These are phyloP conservation scores for Diutina scorzettiae DNA, from an alignment of 1,139 yeast species.

Conservation along the genomic window DNA sequence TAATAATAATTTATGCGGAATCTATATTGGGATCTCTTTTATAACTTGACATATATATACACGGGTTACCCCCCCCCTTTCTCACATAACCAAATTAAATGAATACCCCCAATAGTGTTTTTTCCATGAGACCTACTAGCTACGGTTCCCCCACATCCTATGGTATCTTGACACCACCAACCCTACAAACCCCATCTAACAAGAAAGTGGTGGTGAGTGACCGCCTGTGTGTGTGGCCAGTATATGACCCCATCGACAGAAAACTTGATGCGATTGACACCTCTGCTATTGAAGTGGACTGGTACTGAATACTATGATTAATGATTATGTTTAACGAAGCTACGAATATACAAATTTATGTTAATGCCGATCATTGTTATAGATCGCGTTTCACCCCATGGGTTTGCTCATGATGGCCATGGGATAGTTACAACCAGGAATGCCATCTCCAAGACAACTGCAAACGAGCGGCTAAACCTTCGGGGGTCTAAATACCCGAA, in stretches of 20 bases:
- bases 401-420: no score
- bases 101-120: conserved; percentile 3
- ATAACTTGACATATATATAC: not conserved
- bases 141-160: not conserved
- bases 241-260: no score
- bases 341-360: no score
- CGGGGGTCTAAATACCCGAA: no score
- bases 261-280: conserved; percentile 3
- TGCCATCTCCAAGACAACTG: no score
- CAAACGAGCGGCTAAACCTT: no score
- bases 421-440: no score
- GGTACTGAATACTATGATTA: not conserved
- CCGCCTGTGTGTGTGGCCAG: not conserved
- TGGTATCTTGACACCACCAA: not conserved
- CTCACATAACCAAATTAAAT: not conserved
- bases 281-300: not conserved
- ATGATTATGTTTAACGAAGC: not conserved
- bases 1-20: not conserved
- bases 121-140: not conserved
- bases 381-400: no score
- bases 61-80: not conserved
- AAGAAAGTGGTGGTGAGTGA: not conserved
- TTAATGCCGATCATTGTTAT: no score
- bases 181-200: not conserved
- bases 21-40: not conserved